Evolutionary conservation across 164 flowering plant species (phyloP).

Genomic region (Platanus orientalis): DNA sequence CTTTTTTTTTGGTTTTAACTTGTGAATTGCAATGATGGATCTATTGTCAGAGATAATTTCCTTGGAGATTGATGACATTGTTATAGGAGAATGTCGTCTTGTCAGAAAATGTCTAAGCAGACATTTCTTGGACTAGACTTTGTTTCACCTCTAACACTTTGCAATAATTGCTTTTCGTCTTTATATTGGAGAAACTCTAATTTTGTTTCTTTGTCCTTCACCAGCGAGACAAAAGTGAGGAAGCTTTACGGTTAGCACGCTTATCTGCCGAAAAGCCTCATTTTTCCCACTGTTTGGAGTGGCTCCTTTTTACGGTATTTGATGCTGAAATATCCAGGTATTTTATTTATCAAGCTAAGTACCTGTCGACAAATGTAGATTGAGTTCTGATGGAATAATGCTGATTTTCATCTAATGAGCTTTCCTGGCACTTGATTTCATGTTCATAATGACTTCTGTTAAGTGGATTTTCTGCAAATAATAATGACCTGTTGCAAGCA

Average conservation of each 20-base stretch:
- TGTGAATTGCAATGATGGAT: not conserved
- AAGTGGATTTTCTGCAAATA: not conserved
- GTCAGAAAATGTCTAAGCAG: too few relatives aligned
- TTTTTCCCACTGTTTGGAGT: constrained; percentile 96
- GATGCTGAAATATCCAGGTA: constrained; percentile 98
- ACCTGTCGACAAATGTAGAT: not conserved
- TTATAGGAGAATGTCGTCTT: too few relatives aligned
- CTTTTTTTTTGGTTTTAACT: too few relatives aligned
- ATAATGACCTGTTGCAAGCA: not conserved
- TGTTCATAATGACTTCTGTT: not conserved
- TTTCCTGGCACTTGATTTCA: too few relatives aligned
- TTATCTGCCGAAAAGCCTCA: constrained; percentile 96
- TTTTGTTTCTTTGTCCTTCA: constrained; percentile 10
- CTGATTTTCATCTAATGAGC: not conserved
- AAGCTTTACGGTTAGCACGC: constrained; percentile 80
- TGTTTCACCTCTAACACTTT: not conserved
- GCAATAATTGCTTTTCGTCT: not conserved
- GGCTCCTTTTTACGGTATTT: constrained; percentile 99
- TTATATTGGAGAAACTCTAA: constrained; percentile 1
- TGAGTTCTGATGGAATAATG: not conserved
- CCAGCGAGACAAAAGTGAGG: constrained; percentile 90
- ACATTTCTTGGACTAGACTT: not conserved
- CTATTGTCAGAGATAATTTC: not conserved
- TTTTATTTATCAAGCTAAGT: not conserved
- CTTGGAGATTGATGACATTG: not conserved